These are phyloP conservation scores for Trichomonas vaginalis DNA, from an alignment of 208 protist species.

Conservation along the genomic window DNA sequence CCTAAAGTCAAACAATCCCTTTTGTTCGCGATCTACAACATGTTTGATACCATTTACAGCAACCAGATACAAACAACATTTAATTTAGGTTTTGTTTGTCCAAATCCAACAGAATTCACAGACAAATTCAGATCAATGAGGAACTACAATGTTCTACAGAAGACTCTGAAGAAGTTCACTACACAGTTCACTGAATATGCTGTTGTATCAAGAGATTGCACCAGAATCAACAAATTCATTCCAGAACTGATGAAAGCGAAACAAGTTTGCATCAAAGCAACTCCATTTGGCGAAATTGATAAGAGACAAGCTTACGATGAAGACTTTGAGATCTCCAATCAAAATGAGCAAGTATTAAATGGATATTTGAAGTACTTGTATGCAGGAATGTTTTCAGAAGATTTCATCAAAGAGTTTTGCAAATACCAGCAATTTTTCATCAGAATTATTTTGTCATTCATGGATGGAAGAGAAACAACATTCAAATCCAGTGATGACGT, in stretches of 20 bases:
- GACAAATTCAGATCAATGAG: background rate
- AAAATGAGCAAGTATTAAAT: background rate
- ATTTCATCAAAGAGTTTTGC: background rate
- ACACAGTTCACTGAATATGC: background rate
- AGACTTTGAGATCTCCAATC: background rate
- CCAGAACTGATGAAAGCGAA: background rate
- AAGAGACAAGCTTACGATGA: background rate
- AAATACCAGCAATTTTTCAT: background rate
- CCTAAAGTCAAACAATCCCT: too few species aligned
- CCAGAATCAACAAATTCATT: background rate
- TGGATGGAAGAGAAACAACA: background rate
- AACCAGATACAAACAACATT: too few species aligned
- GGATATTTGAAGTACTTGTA: background rate
- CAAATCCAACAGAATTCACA: too few species aligned
- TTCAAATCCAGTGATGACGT: background rate
- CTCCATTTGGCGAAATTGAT: background rate
- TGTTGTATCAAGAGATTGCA: background rate
- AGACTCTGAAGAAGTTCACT: background rate
- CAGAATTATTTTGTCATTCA: background rate
- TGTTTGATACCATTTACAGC: too few species aligned
- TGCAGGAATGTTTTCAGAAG: background rate
- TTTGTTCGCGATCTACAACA: too few species aligned
- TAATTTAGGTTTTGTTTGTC: too few species aligned
- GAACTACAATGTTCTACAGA: background rate
- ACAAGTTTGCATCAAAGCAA: background rate